Percentiles rank a stretch among this genome's conserved stretches.
phyloP scores from a whole-genome alignment of 139 green algal species.

The Tetradesmus obliquus region DNA sequence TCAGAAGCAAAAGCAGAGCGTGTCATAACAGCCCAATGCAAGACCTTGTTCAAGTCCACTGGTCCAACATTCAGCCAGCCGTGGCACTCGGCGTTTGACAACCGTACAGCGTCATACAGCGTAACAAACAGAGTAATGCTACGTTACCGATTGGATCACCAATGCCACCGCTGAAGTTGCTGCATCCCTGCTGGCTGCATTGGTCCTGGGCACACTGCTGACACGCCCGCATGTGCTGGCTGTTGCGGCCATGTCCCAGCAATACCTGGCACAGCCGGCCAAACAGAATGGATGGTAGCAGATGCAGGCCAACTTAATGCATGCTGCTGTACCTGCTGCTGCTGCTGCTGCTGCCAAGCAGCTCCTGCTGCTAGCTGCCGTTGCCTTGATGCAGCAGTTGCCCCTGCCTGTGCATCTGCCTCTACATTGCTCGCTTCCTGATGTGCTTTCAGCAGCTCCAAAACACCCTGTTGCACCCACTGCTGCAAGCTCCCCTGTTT shows the following conservation, averaged over 20 bases:
- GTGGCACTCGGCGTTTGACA: too few relatives aligned
- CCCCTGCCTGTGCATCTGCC: background rate
- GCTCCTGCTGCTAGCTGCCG: background rate
- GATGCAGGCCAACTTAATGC: background rate
- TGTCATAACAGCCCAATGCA: too few relatives aligned
- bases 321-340: background rate
- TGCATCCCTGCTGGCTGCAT: background rate
- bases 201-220: background rate
- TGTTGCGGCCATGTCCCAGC: background rate
- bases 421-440: background rate
- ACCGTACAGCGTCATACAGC: too few relatives aligned
- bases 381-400: background rate
- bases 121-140: too few relatives aligned
- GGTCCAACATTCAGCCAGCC: too few relatives aligned
- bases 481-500: background rate
- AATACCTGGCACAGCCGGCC: background rate
- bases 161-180: background rate
- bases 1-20: too few relatives aligned
- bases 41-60: too few relatives aligned
- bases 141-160: too few relatives aligned
- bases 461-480: background rate
- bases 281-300: background rate
- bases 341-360: background rate
- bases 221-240: too few relatives aligned
- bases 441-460: background rate